Conservation (phyloP, 805 yeast genomes). For the Blastobotrys muscicola region DNA sequence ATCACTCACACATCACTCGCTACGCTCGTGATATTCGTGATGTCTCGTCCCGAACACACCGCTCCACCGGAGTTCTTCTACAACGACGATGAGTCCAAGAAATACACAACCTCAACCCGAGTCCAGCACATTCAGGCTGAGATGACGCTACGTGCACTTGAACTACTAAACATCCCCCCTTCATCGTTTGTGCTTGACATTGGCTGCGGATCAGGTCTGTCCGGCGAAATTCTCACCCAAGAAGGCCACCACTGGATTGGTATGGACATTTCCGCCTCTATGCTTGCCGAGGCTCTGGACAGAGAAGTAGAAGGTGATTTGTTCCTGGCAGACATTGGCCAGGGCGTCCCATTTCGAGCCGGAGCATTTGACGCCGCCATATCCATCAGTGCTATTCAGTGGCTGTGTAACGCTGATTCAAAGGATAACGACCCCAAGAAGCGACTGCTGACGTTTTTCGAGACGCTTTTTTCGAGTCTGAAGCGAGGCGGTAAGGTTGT, state of each 20-base stretch:
- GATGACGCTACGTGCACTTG: conserved; percentile 92
- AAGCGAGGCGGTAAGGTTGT: conserved; percentile 95
- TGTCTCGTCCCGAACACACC: conserved; percentile 94
- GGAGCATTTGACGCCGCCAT: conserved; percentile 97
- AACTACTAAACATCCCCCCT: conserved; percentile 66
- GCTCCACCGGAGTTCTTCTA: conserved; percentile 97
- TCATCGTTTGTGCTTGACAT: conserved; percentile 69
- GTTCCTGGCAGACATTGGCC: conserved; percentile 85
- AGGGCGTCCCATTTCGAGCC: conserved; percentile 89
- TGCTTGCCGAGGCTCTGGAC: conserved; percentile 91
- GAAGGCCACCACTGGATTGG: conserved; percentile 96
- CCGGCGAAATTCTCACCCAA: conserved; percentile 88
- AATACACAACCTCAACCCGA: conserved; percentile 88
- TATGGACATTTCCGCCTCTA: conserved; percentile 90
- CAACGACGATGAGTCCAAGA: conserved; percentile 79
- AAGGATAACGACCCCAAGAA: conserved; percentile 72
- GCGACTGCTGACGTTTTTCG: conserved; percentile 74
- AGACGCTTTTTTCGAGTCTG: conserved; percentile 75
- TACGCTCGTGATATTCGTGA: conserved; percentile 44
- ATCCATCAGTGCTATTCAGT: conserved; percentile 89
- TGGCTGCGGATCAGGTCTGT: conserved; percentile 95
- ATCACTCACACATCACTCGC: no score
- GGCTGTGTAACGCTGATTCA: conserved; percentile 96
- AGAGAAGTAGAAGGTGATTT: conserved; percentile 91
- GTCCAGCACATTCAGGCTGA: conserved; percentile 97